Evolutionary conservation across 2,329 filamentous ascomycete species (phyloP).

Genomic region (Thyridium curvatum): DNA sequence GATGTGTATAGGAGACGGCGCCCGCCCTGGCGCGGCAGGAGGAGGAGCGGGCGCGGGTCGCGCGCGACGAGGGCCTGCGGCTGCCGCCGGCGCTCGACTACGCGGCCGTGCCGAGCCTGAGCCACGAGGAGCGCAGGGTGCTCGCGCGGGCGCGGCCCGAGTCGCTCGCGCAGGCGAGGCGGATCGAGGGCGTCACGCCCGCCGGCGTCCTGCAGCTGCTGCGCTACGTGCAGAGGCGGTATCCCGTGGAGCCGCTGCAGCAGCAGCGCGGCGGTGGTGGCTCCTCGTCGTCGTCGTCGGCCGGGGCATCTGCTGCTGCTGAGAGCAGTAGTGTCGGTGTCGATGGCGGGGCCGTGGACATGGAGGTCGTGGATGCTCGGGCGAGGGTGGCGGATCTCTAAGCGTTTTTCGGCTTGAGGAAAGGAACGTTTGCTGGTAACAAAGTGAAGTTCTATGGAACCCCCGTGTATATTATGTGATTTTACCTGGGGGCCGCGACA

Average conservation of each 20-base stretch:
- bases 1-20: no score
- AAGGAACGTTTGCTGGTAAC: background rate
- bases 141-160: conserved; percentile 69
- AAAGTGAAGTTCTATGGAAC: background rate
- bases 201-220: conserved; percentile 55
- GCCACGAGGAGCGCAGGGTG: conserved; percentile 69
- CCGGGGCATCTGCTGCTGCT: conserved; percentile 1
- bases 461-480: background rate
- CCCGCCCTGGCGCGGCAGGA: conserved; percentile 76
- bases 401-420: conserved; percentile 1
- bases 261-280: background rate
- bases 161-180: conserved; percentile 79
- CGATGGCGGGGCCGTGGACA: conserved; percentile 20
- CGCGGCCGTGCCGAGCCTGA: conserved; percentile 63
- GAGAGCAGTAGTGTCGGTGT: conserved; percentile 6
- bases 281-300: background rate
- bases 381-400: conserved; percentile 28
- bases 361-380: conserved; percentile 31
- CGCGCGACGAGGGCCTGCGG: conserved; percentile 67
- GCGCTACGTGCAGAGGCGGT: conserved; percentile 47
- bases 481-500: no score
- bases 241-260: background rate
- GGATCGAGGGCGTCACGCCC: conserved; percentile 74
- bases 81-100: conserved; percentile 77
- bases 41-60: conserved; percentile 58